Evolutionary conservation across 768 basidiomycete species (phyloP), one percentile per base, ranked within the genome.

Genomic region (Serpula lacrymans): DNA sequence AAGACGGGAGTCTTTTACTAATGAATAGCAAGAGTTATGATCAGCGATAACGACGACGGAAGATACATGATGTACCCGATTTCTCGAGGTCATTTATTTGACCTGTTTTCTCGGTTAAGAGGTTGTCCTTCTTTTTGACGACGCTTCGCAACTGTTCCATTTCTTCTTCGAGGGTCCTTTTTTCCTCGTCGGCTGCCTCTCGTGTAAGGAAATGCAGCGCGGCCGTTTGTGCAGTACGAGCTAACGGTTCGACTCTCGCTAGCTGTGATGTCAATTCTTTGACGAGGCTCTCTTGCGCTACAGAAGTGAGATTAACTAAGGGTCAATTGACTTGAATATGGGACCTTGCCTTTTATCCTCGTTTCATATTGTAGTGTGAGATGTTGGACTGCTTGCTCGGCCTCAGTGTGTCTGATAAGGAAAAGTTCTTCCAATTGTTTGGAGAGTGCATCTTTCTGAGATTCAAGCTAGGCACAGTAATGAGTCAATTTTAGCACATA

Each of bases 101-200:
- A 24, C 65, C 56, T 20, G 78, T 73, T 46, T 71, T 75, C 18
- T 66, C 60, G 8, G 55, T 58, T 4, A 82, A 58, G 13, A 57
- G 26, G 22, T 48, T 51, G 33, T 77, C 70, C 34, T 65, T 72
- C 27, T 70, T 66, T 38, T 71, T 70, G 29, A 77, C 48, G 5
- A 54, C 37, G 4, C 69, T 60, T 34, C 73, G 72, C 51, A 73
- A 65, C 12, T 67, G 62, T 16, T 47, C 53, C 11, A 80, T 55
- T 37, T 80, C 75, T 25, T 72, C 63, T 43, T 80, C 73, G 22
- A 77, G 55, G 1, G 42, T 59, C 30, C 69, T 71, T 50, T 77
- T 79, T 62, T 88, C 84, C 39, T 78, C 78, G 42, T 88, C 79
- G 5, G 81, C 85, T 2, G 76, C 77, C 43, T 87, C 85, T 40